Conservation (phyloP, 1,139 yeast species). For the Citeromyces hawaiiensis region DNA sequence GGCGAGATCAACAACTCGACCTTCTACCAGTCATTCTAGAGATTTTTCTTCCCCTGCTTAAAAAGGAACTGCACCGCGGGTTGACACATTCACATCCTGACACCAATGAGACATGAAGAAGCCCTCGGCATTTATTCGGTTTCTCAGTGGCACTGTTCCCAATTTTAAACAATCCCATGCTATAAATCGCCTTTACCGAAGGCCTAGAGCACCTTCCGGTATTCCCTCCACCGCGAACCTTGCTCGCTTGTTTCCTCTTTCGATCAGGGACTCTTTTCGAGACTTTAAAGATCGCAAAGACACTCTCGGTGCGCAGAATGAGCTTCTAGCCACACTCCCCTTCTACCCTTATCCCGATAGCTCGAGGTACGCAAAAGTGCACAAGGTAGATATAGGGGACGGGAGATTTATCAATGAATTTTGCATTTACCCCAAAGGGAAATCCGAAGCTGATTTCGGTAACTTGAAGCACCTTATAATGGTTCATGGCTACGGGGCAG, state of each 20-base stretch:
- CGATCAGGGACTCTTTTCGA: conserved; percentile 31
- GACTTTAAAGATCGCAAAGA: conserved; percentile 32
- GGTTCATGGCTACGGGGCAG: conserved; percentile 74
- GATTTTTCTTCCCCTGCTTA: too few relatives aligned
- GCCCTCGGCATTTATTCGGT: too few relatives aligned
- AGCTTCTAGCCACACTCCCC: conserved; percentile 22
- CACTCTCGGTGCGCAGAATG: conserved; percentile 36
- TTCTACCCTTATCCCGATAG: conserved; percentile 17
- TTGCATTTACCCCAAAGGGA: conserved; percentile 33
- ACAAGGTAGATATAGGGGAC: conserved; percentile 25
- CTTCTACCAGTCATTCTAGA: too few relatives aligned
- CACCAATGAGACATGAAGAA: too few relatives aligned
- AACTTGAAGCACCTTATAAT: conserved; percentile 43
- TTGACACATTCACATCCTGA: too few relatives aligned
- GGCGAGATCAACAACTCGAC: too few relatives aligned
- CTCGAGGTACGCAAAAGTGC: conserved; percentile 16
- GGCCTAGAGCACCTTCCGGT: conserved; percentile 49
- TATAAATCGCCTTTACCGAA: not conserved
- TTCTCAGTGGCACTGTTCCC: too few relatives aligned
- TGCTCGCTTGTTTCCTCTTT: conserved; percentile 43
- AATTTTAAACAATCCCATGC: too few relatives aligned
- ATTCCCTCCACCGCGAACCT: conserved; percentile 40
- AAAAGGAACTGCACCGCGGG: too few relatives aligned
- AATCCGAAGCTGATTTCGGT: conserved; percentile 14
- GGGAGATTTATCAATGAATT: conserved; percentile 46